Conservation (phyloP, 495 filamentous ascomycete genomes). For the Penicillium flavigenum region DNA sequence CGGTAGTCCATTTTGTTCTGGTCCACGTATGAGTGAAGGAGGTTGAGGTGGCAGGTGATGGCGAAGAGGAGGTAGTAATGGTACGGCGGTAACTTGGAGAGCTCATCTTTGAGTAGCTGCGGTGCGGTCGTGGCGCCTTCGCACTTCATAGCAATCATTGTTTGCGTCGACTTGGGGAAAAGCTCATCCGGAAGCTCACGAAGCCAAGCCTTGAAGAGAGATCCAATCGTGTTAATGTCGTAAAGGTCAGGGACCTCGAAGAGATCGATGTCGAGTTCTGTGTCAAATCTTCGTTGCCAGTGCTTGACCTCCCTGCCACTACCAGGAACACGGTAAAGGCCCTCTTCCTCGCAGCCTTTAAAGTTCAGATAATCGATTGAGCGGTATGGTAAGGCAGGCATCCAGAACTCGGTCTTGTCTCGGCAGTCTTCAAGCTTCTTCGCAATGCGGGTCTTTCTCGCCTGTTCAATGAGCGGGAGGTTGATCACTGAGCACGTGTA, state of each 20-base stretch:
- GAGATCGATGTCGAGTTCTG: slow-evolving; percentile 82
- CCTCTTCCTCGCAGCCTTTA: slow-evolving; percentile 86
- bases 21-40: slow-evolving; percentile 78
- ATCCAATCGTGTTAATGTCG: slow-evolving; percentile 91
- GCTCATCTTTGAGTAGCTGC: slow-evolving; percentile 79
- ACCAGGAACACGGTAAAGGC: slow-evolving; percentile 83
- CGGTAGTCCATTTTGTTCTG: slow-evolving; percentile 94
- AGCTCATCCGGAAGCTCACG: slow-evolving; percentile 91
- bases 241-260: slow-evolving; percentile 81
- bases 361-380: slow-evolving; percentile 93
- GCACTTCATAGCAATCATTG: slow-evolving; percentile 70
- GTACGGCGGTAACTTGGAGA: slow-evolving; percentile 85
- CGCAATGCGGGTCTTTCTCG: slow-evolving; percentile 80
- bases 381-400: slow-evolving; percentile 88
- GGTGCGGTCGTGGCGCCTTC: slow-evolving; percentile 73
- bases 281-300: slow-evolving; percentile 85
- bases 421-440: slow-evolving; percentile 77
- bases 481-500: slow-evolving; percentile 79
- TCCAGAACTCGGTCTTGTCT: slow-evolving; percentile 97
- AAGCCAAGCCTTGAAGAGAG: slow-evolving; percentile 90
- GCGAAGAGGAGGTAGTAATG: slow-evolving; percentile 96
- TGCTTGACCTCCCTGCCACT: slow-evolving; percentile 79
- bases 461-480: slow-evolving; percentile 77
- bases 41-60: slow-evolving; percentile 87
- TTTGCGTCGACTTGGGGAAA: slow-evolving; percentile 76